phyloP scores from a whole-genome alignment of 495 filamentous ascomycete species.

The Chaetomium cochliodes region DNA sequence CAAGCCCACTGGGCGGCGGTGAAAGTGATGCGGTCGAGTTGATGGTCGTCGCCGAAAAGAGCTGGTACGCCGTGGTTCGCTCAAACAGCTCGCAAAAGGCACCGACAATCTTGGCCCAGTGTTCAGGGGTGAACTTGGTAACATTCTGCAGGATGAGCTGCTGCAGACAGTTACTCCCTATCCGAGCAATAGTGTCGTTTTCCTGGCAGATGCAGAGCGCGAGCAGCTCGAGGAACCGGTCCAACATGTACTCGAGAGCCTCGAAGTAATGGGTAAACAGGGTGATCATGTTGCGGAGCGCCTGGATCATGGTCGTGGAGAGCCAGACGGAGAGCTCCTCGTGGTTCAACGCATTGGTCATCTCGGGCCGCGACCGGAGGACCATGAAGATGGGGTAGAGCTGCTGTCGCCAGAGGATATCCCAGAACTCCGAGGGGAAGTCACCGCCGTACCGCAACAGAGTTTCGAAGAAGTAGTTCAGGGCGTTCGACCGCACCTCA shows the following conservation, averaged over 20 bases:
- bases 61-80: conserved; percentile 86
- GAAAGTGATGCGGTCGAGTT: conserved; percentile 48
- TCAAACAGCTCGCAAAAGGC: conserved; percentile 95
- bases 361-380: conserved; percentile 89
- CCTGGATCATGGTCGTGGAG: conserved; percentile 99
- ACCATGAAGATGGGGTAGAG: conserved; percentile 99
- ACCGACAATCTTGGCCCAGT: conserved; percentile 92
- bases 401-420: conserved; percentile 94
- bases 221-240: conserved; percentile 87
- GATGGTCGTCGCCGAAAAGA: conserved; percentile 82
- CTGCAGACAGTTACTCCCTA: conserved; percentile 96
- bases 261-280: conserved; percentile 99
- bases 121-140: conserved; percentile 76
- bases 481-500: conserved; percentile 91
- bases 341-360: conserved; percentile 87
- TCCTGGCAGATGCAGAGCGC: conserved; percentile 98
- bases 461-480: conserved; percentile 94
- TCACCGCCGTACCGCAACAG: conserved; percentile 85
- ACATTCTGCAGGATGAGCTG: conserved; percentile 96
- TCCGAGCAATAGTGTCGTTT: conserved; percentile 96
- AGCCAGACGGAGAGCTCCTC: conserved; percentile 99
- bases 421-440: conserved; percentile 95
- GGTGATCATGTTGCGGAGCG: conserved; percentile 94
- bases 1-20: conserved; percentile 44
- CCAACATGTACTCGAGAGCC: conserved; percentile 91